phyloP scores from a whole-genome alignment of 2,329 filamentous ascomycete genomes.

The Aspergillus phoenicis region DNA sequence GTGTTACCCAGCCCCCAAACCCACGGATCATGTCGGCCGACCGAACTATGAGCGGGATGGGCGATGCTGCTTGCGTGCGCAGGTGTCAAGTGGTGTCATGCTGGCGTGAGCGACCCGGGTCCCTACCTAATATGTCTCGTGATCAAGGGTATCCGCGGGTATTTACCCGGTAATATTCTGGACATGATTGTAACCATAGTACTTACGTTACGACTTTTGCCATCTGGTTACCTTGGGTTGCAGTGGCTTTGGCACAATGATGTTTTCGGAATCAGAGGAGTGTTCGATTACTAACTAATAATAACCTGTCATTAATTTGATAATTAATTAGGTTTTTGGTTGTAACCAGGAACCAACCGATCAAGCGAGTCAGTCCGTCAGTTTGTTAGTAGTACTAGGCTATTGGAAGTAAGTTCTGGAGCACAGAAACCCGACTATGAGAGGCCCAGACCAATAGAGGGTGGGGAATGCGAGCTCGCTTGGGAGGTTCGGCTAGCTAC shows the following conservation, averaged over 20 bases:
- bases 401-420: not conserved
- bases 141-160: not conserved
- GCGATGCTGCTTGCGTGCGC: not conserved
- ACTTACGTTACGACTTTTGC: no score
- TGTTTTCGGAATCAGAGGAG: no score
- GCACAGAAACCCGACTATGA: not conserved
- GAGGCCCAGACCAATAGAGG: slow-evolving; percentile 1
- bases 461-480: not conserved
- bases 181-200: no score
- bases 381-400: no score
- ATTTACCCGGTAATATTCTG: no score
- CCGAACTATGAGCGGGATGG: not conserved
- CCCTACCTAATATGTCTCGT: not conserved
- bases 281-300: no score
- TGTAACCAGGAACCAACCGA: no score
- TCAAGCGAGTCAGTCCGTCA: no score
- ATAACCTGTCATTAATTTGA: no score
- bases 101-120: not conserved
- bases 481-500: not conserved
- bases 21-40: not conserved
- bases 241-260: no score
- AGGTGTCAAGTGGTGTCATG: slow-evolving; percentile 6
- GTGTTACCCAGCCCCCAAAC: not conserved
- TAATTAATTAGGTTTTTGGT: no score
- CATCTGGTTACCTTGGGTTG: no score